These are phyloP conservation scores for Gossypium schwendimanii DNA, from an alignment of 441 rosid species.

Conservation along the genomic window DNA sequence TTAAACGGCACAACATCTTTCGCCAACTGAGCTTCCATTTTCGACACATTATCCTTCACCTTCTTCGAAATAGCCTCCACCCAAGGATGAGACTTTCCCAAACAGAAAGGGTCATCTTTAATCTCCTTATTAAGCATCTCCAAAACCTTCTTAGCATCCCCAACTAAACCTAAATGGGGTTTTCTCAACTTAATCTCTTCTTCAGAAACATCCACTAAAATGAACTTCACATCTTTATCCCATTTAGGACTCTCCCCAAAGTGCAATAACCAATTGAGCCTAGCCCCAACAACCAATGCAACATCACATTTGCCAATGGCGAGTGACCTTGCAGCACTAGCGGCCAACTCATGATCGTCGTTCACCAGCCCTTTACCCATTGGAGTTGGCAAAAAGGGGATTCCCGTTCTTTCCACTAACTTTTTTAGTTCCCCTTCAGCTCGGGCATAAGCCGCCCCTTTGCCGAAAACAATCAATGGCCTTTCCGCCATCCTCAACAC, in stretches of 20 bases:
- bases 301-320: slow-evolving; percentile 91
- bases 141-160: slow-evolving; percentile 69
- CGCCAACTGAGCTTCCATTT: slow-evolving; percentile 72
- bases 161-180: slow-evolving; percentile 65
- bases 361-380: slow-evolving; percentile 95
- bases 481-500: slow-evolving; percentile 64
- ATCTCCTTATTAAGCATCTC: slow-evolving; percentile 63
- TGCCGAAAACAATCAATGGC: slow-evolving; percentile 81
- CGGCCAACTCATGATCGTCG: slow-evolving; percentile 74
- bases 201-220: slow-evolving; percentile 61
- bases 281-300: slow-evolving; percentile 80
- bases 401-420: slow-evolving; percentile 63
- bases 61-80: slow-evolving; percentile 66
- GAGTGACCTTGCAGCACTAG: slow-evolving; percentile 86
- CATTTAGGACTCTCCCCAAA: slow-evolving; percentile 93
- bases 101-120: slow-evolving; percentile 79
- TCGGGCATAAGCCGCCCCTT: slow-evolving; percentile 81
- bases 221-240: slow-evolving; percentile 76
- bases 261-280: slow-evolving; percentile 90
- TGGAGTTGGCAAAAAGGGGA: slow-evolving; percentile 86
- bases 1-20: slow-evolving; percentile 88
- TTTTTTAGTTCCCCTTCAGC: slow-evolving; percentile 68
- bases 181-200: slow-evolving; percentile 79
- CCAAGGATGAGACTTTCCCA: slow-evolving; percentile 77
- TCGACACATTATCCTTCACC: slow-evolving; percentile 53